Evolutionary conservation across 1,284 basidiomycete species (phyloP).

Genomic region (Boletus calvinii): DNA sequence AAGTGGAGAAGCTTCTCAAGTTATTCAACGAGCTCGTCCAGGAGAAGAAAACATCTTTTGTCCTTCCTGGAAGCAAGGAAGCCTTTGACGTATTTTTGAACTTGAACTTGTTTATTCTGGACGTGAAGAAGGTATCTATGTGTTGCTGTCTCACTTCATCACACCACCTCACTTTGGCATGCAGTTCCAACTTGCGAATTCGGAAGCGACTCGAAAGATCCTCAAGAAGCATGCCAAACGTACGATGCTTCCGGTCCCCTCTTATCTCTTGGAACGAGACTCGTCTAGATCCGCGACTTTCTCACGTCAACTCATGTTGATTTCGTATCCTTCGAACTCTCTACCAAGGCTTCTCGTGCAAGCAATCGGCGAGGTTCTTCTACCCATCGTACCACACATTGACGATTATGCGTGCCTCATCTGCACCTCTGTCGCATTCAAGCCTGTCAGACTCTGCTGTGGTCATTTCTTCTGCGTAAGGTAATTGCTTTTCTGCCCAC

Average conservation of each 20-base stretch:
- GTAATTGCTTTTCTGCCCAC: conserved; percentile 24
- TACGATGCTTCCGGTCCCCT: conserved; percentile 61
- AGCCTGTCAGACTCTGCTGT: conserved; percentile 83
- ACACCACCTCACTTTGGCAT: not conserved
- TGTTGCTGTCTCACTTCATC: not conserved
- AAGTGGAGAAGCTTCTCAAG: conserved; percentile 71
- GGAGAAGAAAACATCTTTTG: conserved; percentile 58
- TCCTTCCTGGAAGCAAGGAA: conserved; percentile 58
- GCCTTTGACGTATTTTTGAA: conserved; percentile 80
- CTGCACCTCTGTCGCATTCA: conserved; percentile 84
- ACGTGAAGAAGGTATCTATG: conserved; percentile 73
- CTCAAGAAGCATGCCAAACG: conserved; percentile 95
- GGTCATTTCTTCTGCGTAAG: conserved; percentile 91
- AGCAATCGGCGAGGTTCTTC: conserved; percentile 79
- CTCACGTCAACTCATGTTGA: conserved; percentile 22
- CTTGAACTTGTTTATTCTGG: conserved; percentile 80
- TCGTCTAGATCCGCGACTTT: conserved; percentile 9
- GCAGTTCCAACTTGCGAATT: conserved; percentile 81
- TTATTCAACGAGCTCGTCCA: conserved; percentile 67
- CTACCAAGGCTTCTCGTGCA: conserved; percentile 83
- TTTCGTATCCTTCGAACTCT: conserved; percentile 40
- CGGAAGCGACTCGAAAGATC: conserved; percentile 87
- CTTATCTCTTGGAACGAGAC: conserved; percentile 17
- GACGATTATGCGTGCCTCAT: conserved; percentile 80
- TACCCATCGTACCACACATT: conserved; percentile 82